A percentile compares a stretch with the other conserved stretches of the same genome.
phyloP scores from a whole-genome alignment of 306 rosid species.

The Leucaena leucocephala region DNA sequence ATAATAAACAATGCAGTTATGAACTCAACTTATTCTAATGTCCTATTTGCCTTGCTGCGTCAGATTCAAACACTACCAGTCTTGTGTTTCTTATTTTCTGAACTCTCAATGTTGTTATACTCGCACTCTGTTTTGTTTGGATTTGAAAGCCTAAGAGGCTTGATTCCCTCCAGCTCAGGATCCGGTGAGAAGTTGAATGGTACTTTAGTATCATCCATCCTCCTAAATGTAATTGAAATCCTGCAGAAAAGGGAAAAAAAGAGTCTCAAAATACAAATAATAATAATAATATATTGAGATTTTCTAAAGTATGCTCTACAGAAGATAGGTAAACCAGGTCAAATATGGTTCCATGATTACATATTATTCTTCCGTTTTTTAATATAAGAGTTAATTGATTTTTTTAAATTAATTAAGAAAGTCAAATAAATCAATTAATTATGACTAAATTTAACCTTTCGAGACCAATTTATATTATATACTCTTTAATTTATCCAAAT shows the following conservation, averaged over 20 bases:
- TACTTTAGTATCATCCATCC: constrained; percentile 52
- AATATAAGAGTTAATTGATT: too few relatives aligned
- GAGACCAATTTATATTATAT: too few relatives aligned
- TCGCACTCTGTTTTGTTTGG: neutral
- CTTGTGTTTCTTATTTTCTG: constrained; percentile 18
- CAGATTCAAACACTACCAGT: constrained; percentile 2
- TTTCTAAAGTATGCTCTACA: neutral
- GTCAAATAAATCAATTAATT: too few relatives aligned
- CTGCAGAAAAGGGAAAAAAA: constrained; percentile 31
- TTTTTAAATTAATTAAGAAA: too few relatives aligned
- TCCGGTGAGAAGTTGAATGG: constrained; percentile 48
- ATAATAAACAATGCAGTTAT: neutral
- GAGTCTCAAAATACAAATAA: neutral
- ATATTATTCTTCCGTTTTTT: too few relatives aligned
- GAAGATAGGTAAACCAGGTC: neutral
- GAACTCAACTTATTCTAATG: neutral
- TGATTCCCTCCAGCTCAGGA: constrained; percentile 47
- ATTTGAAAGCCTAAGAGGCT: constrained; percentile 38
- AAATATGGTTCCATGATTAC: neutral
- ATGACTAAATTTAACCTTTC: too few relatives aligned
- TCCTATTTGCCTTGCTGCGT: neutral
- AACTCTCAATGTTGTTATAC: constrained; percentile 1
- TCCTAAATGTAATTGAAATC: constrained; percentile 73
- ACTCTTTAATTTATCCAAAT: too few relatives aligned
- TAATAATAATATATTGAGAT: neutral